A percentile compares a stretch with the other conserved stretches of the same genome.
phyloP scores from a whole-genome alignment of 169 alveolate species.

The Plasmodium vinckei region DNA sequence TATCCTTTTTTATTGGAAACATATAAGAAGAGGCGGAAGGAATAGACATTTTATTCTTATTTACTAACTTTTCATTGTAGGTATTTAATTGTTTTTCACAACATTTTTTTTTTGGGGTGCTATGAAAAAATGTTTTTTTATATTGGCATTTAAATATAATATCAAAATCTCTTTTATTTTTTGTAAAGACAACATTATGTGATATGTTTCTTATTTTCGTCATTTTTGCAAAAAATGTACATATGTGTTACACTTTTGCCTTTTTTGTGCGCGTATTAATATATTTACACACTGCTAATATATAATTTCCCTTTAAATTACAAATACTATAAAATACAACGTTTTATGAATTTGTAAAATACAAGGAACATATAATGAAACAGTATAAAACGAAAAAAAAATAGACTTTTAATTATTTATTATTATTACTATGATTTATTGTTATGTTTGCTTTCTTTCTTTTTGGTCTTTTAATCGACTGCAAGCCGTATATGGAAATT shows the following conservation, averaged over 20 bases:
- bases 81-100: conserved; percentile 16
- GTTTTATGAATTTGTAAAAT: neutral
- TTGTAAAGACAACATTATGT: neutral
- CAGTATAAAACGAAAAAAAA: neutral
- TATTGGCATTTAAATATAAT: neutral
- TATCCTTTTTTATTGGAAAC: neutral
- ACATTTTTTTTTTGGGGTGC: neutral
- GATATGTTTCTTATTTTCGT: conserved; percentile 7
- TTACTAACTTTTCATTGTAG: conserved; percentile 8
- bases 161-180: neutral
- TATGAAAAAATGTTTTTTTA: conserved; percentile 17
- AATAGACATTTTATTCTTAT: conserved; percentile 18
- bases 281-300: neutral
- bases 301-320: neutral
- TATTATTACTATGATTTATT: neutral
- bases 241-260: too few species aligned
- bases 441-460: neutral
- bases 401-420: neutral
- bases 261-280: conserved; percentile 3
- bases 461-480: neutral
- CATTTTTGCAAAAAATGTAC: conserved; percentile 12
- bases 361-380: neutral
- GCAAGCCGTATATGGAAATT: too few species aligned
- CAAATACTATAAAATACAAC: neutral
- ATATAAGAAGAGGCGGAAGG: neutral